Base-by-base conservation (phyloP, 768 basidiomycete species). In the Psilocybe cubensis region DNA sequence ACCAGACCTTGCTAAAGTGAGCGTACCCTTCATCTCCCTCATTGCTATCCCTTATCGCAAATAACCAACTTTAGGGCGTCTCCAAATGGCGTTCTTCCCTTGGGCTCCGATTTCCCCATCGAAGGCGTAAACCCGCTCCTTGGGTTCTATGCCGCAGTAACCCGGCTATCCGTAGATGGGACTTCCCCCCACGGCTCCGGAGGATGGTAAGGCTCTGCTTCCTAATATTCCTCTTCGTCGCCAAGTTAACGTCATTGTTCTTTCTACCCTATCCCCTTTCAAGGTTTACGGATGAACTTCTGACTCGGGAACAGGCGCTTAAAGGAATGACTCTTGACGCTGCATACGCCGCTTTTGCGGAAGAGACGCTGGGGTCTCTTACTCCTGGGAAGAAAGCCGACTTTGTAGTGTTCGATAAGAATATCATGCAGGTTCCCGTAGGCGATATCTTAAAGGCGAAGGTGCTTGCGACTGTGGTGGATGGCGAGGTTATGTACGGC, bases 41-140 rank as follows among this genome's bases (percentile, higher is more conserved):
- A n/a, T 21, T 40, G 20, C 21, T 7, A 33, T 23, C 18, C 17
- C 18, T 33, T 18, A 5, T 21, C 23, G 4, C 48, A 29, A n/a
- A 44, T 25, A 9, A 46, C 8, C 7, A 24, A 18, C 24, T 8
- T 23, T 23, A 70, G 66, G 46, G 62, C 70, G 3, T 88, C 89
- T 10, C 75, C 69, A 4, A 72, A 74, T n/a, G 71, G 79, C 0
- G 69, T 86, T 12, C 79, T 96, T 2, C 87, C 94, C 0, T 79
- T 98, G 1, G 96, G 96, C 2, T 93, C 94, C 2, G 96, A 98
- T 70, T 97, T 98, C 71, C 96, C 96, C 0, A 87, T 98, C 3
- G 96, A 98, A 71, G 83, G 85, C 9, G 88, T 96, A 52, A 92
- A 96, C 66, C 96, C 96, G 0, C 74, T 98, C 29, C 76, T 90